phyloP scores from a whole-genome alignment of 805 yeast genomes.

The Starmerella cellae region DNA sequence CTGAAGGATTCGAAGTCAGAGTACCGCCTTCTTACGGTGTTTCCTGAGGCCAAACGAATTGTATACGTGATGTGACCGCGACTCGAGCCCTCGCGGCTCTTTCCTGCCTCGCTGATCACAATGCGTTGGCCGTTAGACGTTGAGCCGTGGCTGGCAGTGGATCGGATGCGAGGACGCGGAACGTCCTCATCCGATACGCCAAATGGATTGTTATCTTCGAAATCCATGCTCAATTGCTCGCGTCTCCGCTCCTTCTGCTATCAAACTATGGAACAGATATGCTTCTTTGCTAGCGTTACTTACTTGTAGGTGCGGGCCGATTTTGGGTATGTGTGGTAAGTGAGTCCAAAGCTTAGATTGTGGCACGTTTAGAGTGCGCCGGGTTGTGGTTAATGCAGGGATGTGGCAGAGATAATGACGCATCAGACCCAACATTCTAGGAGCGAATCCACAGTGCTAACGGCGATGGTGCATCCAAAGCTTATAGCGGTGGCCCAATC shows the following conservation, averaged over 20 bases:
- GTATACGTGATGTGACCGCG: conserved; percentile 75
- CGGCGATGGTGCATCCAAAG: too few relatives aligned
- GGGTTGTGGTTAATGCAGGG: background rate
- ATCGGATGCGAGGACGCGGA: conserved; percentile 6
- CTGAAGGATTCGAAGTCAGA: conserved; percentile 84
- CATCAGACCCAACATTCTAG: too few relatives aligned
- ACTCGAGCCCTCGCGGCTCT: conserved; percentile 64
- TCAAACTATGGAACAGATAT: too few relatives aligned
- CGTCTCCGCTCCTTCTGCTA: too few relatives aligned
- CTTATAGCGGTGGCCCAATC: too few relatives aligned
- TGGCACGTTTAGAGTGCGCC: background rate
- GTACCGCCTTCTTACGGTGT: conserved; percentile 67
- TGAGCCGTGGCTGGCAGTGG: background rate
- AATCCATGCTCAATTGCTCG: conserved; percentile 22
- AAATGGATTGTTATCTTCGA: conserved; percentile 36
- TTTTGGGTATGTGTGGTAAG: too few relatives aligned
- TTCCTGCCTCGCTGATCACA: conserved; percentile 65
- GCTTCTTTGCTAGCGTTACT: too few relatives aligned
- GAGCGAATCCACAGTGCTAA: too few relatives aligned
- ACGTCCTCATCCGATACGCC: conserved; percentile 25
- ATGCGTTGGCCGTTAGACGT: conserved; percentile 5
- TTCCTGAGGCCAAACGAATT: conserved; percentile 43
- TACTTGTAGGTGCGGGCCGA: too few relatives aligned
- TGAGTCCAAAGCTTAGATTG: too few relatives aligned
- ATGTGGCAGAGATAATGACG: too few relatives aligned